phyloP scores from a whole-genome alignment of 441 rosid genomes.

The Bocquillonia castaneifolia region DNA sequence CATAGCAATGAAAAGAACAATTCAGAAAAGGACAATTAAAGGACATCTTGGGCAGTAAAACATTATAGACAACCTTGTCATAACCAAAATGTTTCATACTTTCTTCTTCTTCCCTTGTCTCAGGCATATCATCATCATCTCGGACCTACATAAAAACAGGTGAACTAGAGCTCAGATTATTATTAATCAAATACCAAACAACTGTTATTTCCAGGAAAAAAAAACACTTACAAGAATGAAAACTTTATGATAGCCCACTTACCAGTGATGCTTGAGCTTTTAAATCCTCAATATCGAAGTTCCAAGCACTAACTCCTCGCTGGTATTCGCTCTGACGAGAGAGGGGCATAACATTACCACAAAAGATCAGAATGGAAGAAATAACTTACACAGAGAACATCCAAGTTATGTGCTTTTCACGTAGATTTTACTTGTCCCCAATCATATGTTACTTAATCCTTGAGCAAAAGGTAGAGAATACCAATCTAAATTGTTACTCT shows the following conservation, averaged over 20 bases:
- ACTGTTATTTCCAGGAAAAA: neutral
- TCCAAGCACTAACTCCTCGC: slow-evolving; percentile 99
- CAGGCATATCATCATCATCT: slow-evolving; percentile 67
- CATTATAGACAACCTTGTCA: slow-evolving; percentile 42
- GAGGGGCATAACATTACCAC: slow-evolving; percentile 19
- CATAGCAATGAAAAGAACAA: neutral
- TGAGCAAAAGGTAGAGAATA: neutral
- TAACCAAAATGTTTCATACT: slow-evolving; percentile 28
- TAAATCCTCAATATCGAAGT: slow-evolving; percentile 87
- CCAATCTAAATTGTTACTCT: too few species aligned
- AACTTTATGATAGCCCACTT: slow-evolving; percentile 25
- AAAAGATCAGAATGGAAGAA: neutral
- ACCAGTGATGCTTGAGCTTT: slow-evolving; percentile 94
- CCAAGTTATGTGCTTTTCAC: neutral
- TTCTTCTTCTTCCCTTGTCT: slow-evolving; percentile 59
- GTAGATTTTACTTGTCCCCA: neutral
- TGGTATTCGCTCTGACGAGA: slow-evolving; percentile 82
- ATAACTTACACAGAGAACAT: neutral
- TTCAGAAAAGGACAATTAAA: neutral
- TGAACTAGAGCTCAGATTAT: slow-evolving; percentile 12
- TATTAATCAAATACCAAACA: slow-evolving; percentile 16
- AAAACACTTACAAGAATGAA: slow-evolving; percentile 9
- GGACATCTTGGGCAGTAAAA: neutral
- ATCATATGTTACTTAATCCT: slow-evolving; percentile 3
- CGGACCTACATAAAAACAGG: slow-evolving; percentile 46